phyloP scores from a whole-genome alignment of 2,329 filamentous ascomycete genomes.

The Sarocladiaceae sp. region DNA sequence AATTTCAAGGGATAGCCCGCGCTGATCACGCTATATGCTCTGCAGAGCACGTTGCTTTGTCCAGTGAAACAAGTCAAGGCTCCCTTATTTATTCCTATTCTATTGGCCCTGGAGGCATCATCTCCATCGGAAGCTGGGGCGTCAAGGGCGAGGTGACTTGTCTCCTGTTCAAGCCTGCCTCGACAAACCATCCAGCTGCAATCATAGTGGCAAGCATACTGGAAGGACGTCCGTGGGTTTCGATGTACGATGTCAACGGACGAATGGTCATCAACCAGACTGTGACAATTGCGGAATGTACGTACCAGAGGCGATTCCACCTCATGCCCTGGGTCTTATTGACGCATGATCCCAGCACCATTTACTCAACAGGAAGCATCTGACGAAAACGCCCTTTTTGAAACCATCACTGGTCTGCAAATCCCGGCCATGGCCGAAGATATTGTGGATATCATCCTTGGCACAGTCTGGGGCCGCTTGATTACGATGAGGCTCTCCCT shows the following conservation, averaged over 20 bases:
- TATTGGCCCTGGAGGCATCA: not conserved
- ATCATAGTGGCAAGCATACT: conserved; percentile 28
- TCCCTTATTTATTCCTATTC: not conserved
- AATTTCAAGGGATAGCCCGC: not conserved
- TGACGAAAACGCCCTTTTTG: conserved; percentile 14
- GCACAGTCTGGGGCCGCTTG: conserved; percentile 47
- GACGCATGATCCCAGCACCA: not conserved
- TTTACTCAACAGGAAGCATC: not conserved
- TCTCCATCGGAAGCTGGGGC: conserved; percentile 18
- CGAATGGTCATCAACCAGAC: conserved; percentile 4
- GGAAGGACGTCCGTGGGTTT: conserved; percentile 27
- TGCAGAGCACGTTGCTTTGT: conserved; percentile 1
- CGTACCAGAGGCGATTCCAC: conserved; percentile 10
- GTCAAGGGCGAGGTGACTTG: conserved; percentile 44
- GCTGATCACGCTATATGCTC: not conserved
- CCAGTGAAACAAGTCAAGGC: not conserved
- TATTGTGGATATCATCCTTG: conserved; percentile 31
- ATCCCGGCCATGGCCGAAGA: conserved; percentile 21
- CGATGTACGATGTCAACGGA: conserved; percentile 23
- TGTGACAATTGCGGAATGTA: conserved; percentile 9
- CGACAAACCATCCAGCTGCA: conserved; percentile 3
- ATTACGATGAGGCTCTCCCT: conserved; percentile 29
- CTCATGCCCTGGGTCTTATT: not conserved
- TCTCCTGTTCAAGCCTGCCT: conserved; percentile 28
- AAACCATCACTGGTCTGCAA: conserved; percentile 42